Evolutionary conservation across 306 rosid species (phyloP).

Genomic region (Prunus mira): DNA sequence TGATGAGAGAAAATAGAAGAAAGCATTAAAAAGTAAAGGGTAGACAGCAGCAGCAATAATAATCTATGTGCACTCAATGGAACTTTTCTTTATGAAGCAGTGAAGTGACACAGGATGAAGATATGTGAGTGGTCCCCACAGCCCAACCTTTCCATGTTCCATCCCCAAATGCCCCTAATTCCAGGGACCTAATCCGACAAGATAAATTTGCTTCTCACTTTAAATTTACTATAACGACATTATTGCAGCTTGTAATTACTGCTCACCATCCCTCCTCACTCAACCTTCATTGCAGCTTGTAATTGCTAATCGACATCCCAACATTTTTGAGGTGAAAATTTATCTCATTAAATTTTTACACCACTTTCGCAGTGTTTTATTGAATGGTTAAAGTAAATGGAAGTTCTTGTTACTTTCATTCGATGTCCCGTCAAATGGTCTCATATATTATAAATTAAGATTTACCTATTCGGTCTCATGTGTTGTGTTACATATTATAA

Average conservation of each 20-base stretch:
- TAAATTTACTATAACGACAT: not conserved
- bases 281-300: not conserved
- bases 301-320: not conserved
- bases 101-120: not conserved
- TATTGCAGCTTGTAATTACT: not conserved
- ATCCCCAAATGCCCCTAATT: slow-evolving; percentile 2
- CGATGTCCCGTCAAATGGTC: too few relatives aligned
- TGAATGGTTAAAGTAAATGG: not conserved
- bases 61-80: not conserved
- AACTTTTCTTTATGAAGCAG: not conserved
- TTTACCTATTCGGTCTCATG: too few relatives aligned
- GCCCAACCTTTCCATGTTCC: slow-evolving; percentile 6
- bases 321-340: not conserved
- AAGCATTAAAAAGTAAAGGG: not conserved
- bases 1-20: not conserved
- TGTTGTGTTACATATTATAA: too few relatives aligned
- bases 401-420: not conserved
- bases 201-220: not conserved
- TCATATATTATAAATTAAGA: too few relatives aligned
- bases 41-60: not conserved
- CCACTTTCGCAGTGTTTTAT: not conserved
- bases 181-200: not conserved
- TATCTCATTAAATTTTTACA: not conserved
- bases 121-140: not conserved
- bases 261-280: too few relatives aligned